A percentile compares a stretch with the other conserved stretches of the same genome.
Evolutionary conservation across 2,329 filamentous ascomycete species (phyloP).

Genomic region (Alternaria rosae): DNA sequence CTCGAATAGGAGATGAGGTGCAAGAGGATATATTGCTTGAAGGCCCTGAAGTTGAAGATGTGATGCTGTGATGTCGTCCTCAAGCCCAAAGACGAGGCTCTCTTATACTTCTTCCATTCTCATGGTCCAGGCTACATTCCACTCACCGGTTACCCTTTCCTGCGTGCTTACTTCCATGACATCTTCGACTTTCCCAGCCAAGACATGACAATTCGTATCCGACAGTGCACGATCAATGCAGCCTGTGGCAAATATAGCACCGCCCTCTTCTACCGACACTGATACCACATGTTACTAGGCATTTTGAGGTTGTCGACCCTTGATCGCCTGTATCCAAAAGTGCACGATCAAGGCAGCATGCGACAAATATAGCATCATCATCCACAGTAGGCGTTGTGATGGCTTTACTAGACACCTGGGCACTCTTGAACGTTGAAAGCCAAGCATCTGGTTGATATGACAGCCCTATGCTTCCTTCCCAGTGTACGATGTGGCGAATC

Average conservation of each 20-base stretch:
- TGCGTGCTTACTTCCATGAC: constrained; percentile 7
- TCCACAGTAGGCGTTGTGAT: not conserved
- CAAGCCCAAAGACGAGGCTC: not conserved
- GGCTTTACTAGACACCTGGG: not conserved
- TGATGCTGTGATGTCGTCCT: not conserved
- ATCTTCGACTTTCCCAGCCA: constrained; percentile 9
- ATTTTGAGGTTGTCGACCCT: not conserved
- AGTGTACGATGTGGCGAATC: not conserved
- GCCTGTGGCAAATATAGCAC: not conserved
- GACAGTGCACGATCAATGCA: not conserved
- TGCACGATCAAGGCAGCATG: not conserved
- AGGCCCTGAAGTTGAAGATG: not conserved
- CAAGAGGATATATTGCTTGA: not conserved
- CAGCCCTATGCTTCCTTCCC: not conserved
- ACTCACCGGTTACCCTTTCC: not conserved
- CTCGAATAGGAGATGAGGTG: not conserved
- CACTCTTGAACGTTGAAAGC: not conserved
- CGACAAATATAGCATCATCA: not conserved
- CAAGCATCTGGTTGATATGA: not conserved
- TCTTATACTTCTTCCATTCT: not conserved
- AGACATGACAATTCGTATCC: not conserved
- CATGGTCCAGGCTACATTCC: not conserved
- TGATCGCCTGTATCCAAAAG: not conserved
- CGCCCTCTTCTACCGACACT: not conserved
- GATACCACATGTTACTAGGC: rapidly evolving